Evolutionary conservation across 164 flowering plant genomes (phyloP).

Genomic region (Pachysandra terminalis): DNA sequence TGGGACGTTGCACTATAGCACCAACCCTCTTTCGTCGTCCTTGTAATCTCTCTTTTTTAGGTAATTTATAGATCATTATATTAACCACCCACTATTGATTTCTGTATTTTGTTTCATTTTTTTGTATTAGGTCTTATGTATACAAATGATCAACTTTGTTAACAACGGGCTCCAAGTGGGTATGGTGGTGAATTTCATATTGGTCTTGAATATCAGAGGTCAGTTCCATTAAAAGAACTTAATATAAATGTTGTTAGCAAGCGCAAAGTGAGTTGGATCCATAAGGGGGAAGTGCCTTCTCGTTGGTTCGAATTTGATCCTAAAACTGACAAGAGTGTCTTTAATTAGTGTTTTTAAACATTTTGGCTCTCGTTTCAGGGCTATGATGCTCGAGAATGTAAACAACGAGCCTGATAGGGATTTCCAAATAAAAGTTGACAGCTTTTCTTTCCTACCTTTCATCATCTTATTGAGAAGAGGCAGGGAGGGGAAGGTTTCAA

Average conservation of each 20-base stretch:
- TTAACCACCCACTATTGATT: too few relatives aligned
- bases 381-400: background rate
- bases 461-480: too few relatives aligned
- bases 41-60: too few relatives aligned
- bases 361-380: background rate
- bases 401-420: background rate
- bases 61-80: too few relatives aligned
- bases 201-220: background rate
- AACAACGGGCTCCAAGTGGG: background rate
- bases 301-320: background rate
- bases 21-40: too few relatives aligned
- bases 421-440: background rate
- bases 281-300: background rate
- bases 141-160: background rate
- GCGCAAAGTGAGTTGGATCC: background rate
- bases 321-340: background rate
- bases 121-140: too few relatives aligned
- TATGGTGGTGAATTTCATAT: background rate
- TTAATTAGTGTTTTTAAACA: background rate
- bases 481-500: background rate
- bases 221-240: background rate
- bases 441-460: background rate
- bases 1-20: too few relatives aligned
- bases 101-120: too few relatives aligned
- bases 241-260: too few relatives aligned